Evolutionary conservation across 345 rosid species (phyloP).

Genomic region (Isatis tinctoria): DNA sequence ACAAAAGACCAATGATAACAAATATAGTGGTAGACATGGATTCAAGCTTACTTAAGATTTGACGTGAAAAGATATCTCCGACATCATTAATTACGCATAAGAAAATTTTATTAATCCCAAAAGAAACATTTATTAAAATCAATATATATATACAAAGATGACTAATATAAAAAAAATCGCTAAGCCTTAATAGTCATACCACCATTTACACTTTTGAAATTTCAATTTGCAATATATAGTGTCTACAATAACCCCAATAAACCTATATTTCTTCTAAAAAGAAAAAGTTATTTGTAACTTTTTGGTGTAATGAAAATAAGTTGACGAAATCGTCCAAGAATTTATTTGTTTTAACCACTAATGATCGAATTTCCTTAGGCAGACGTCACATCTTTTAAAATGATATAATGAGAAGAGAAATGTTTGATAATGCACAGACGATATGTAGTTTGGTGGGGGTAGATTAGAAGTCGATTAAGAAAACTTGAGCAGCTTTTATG

Average conservation of each 20-base stretch:
- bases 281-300: not conserved
- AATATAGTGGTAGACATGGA: not conserved
- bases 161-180: not conserved
- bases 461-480: constrained; percentile 8
- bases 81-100: not conserved
- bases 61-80: not conserved
- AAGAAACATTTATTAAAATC: no score
- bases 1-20: not conserved
- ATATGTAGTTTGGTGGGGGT: constrained; percentile 25
- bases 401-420: not conserved
- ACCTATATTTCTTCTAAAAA: not conserved
- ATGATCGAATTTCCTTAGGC: not conserved
- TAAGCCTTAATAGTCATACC: not conserved
- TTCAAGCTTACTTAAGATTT: not conserved
- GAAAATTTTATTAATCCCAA: no score
- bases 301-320: not conserved
- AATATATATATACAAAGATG: no score
- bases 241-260: not conserved
- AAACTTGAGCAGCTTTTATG: not conserved
- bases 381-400: not conserved
- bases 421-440: not conserved
- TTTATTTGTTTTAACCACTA: not conserved
- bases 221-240: not conserved
- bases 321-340: not conserved
- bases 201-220: not conserved